Conservation (phyloP, 805 yeast genomes). For the Brettanomyces bruxellensis region DNA sequence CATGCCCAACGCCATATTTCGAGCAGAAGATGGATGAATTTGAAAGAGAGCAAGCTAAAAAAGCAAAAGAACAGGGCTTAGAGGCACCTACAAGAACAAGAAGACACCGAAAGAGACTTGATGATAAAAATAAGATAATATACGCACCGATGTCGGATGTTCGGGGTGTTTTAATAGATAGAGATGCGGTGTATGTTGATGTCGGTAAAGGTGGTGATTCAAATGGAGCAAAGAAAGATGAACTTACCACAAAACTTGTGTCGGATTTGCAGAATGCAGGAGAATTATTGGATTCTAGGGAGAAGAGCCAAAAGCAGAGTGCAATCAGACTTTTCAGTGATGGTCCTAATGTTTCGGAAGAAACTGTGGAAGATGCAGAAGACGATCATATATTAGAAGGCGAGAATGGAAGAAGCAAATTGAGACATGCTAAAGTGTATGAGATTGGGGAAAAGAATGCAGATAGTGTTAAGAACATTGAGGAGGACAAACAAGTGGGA, state of each 20-base stretch:
- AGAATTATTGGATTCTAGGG: slow-evolving; percentile 36
- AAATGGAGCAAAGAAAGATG: slow-evolving; percentile 26
- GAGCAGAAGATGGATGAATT: slow-evolving; percentile 78
- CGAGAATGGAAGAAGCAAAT: slow-evolving; percentile 46
- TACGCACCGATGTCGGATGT: slow-evolving; percentile 99
- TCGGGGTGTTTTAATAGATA: slow-evolving; percentile 96
- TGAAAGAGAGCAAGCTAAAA: slow-evolving; percentile 64
- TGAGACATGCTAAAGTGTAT: slow-evolving; percentile 55
- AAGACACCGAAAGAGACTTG: slow-evolving; percentile 78
- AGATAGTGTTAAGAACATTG: slow-evolving; percentile 19
- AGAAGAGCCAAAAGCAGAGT: slow-evolving; percentile 35
- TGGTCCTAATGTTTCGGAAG: slow-evolving; percentile 24
- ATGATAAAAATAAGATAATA: slow-evolving; percentile 86
- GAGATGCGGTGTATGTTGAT: slow-evolving; percentile 94
- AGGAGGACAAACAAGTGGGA: slow-evolving; percentile 37
- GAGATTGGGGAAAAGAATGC: slow-evolving; percentile 30
- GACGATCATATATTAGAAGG: slow-evolving; percentile 7
- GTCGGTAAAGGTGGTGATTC: slow-evolving; percentile 38
- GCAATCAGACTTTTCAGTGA: slow-evolving; percentile 70
- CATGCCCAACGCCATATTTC: slow-evolving; percentile 94
- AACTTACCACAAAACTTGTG: slow-evolving; percentile 81
- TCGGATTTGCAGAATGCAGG: slow-evolving; percentile 70
- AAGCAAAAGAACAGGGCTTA: slow-evolving; percentile 54
- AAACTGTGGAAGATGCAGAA: slow-evolving; percentile 26
- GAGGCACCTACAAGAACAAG: slow-evolving; percentile 34